Base-by-base conservation (phyloP, 2,329 filamentous ascomycete genomes). In the Bipolaris sorokiniana region DNA sequence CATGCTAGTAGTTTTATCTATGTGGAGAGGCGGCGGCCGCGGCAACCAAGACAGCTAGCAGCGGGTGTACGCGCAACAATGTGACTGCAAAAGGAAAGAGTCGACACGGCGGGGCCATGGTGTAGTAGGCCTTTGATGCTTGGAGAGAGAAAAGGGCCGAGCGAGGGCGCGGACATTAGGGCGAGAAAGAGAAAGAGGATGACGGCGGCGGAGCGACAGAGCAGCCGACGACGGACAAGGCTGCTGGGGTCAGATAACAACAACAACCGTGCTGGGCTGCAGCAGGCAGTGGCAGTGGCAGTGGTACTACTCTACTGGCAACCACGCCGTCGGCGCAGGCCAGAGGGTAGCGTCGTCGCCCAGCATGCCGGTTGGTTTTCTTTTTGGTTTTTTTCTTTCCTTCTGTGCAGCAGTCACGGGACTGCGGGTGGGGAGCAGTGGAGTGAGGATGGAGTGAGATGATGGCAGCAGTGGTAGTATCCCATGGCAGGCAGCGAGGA, bases 221-320 rank as follows among this genome's bases (percentile, higher is more conserved):
- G 18, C 34, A 40, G 46, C 31, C 16, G 42, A 22, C 33, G 52
- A 28, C 34, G 53, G 40, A 46, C 48, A 51, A 56, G 53, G 53
- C 48, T 51, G 48, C 31, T 42, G 45, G 41, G 53, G 34, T 51
- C 56, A 58, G 55, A 54, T 51, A 48, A 48, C 34, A 31, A 36
- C 50, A 48, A 48, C 28, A 37, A 46, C 50, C 44, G 51, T 47
- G 37, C 54, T 49, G 58, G 37, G 53, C 45, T 54, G 54, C 50
- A 37, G 50, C 26, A 28, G 26, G 54, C 50, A 37, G 50, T 57
- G 50, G 38, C 23, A 26, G 23, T 26, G 23, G 23, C 23, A 7
- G 23, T 57, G 50, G 38, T 45, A 40, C 50, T 44, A 16, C 15
- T n/a, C n/a, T 16, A 28, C 41, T 44, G 41, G 22, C 37, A 37